phyloP scores from a whole-genome alignment of 2,329 filamentous ascomycete species.

The Aspergillus spinulosporus region DNA sequence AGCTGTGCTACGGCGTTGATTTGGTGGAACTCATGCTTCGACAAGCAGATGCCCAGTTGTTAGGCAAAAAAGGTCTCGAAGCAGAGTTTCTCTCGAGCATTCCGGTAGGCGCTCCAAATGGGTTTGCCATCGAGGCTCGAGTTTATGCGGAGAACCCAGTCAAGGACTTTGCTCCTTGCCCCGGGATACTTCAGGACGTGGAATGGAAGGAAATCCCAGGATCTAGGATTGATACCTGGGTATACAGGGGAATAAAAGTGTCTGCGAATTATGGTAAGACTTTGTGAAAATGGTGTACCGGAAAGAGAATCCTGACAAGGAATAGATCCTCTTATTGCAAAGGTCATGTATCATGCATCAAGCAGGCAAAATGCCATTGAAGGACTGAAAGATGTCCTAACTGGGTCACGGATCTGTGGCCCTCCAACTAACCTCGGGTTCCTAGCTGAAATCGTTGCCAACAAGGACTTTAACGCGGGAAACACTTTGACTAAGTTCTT shows the following conservation, averaged over 20 bases:
- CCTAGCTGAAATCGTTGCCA: constrained; percentile 51
- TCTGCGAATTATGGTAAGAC: constrained; percentile 57
- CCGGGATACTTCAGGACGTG: constrained; percentile 60
- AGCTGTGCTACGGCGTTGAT: constrained; percentile 57
- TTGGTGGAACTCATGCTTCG: constrained; percentile 58
- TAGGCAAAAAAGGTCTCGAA: constrained; percentile 49
- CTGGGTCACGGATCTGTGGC: constrained; percentile 51
- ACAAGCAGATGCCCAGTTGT: constrained; percentile 54
- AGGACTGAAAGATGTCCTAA: constrained; percentile 47
- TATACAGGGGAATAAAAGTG: constrained; percentile 58
- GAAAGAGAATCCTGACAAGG: constrained; percentile 4
- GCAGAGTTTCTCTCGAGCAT: constrained; percentile 43
- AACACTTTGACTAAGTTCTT: constrained; percentile 60
- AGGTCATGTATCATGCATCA: constrained; percentile 57
- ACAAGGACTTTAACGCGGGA: constrained; percentile 50
- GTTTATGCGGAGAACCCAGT: constrained; percentile 62
- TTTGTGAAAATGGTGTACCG: constrained; percentile 2
- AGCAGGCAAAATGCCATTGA: constrained; percentile 46
- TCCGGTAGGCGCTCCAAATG: constrained; percentile 46
- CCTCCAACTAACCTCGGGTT: constrained; percentile 61
- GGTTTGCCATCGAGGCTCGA: constrained; percentile 55
- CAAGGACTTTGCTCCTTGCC: constrained; percentile 59
- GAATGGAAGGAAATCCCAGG: constrained; percentile 53
- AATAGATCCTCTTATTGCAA: constrained; percentile 56
- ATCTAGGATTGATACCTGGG: constrained; percentile 64